A percentile compares a stretch with the other conserved stretches of the same genome.
Conservation (phyloP, 192 early-diverging fungal genomes). For the Coemansia javaensis region DNA sequence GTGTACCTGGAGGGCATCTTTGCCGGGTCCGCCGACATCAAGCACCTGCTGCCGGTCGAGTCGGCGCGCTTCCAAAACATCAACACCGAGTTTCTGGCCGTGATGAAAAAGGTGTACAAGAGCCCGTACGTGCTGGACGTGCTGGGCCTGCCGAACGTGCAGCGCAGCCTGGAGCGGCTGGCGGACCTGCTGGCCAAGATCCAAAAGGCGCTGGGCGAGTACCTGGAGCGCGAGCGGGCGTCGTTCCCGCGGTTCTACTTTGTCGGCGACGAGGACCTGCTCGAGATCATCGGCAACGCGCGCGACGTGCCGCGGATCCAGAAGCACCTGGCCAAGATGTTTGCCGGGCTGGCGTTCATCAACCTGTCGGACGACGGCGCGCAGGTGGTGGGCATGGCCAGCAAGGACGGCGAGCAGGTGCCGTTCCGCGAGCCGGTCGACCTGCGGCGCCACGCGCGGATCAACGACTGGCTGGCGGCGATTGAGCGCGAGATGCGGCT, state of each 20-base stretch:
- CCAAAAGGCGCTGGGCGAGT: slow-evolving; percentile 98
- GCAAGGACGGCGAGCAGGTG: slow-evolving; percentile 90
- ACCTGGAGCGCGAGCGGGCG: slow-evolving; percentile 93
- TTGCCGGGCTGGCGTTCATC: slow-evolving; percentile 88
- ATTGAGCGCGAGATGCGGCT: slow-evolving; percentile 93
- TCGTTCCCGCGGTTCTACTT: slow-evolving; percentile 99
- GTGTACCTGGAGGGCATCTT: slow-evolving; percentile 99
- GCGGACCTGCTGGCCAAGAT: slow-evolving; percentile 91
- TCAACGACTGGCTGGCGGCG: slow-evolving; percentile 95
- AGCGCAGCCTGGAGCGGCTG: slow-evolving; percentile 92
- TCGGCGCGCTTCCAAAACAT: slow-evolving; percentile 95
- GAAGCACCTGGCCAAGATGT: slow-evolving; percentile 99
- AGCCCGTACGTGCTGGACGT: slow-evolving; percentile 96
- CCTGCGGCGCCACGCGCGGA: slow-evolving; percentile 78
- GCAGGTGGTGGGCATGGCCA: slow-evolving; percentile 76
- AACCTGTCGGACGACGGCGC: slow-evolving; percentile 75
- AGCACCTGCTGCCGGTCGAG: slow-evolving; percentile 93
- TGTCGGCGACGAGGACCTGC: slow-evolving; percentile 99
- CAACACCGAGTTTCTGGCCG: slow-evolving; percentile 94
- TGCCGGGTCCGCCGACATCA: slow-evolving; percentile 93
- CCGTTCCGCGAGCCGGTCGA: slow-evolving; percentile 71
- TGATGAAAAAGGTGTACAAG: slow-evolving; percentile 99
- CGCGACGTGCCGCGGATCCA: slow-evolving; percentile 94
- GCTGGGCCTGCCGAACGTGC: slow-evolving; percentile 85
- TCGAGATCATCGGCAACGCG: slow-evolving; percentile 99